A percentile compares a stretch with the other conserved stretches of the same genome.
These are phyloP conservation scores for Hypericum androsaemum DNA, from an alignment of 345 rosid genomes.

Conservation along the genomic window DNA sequence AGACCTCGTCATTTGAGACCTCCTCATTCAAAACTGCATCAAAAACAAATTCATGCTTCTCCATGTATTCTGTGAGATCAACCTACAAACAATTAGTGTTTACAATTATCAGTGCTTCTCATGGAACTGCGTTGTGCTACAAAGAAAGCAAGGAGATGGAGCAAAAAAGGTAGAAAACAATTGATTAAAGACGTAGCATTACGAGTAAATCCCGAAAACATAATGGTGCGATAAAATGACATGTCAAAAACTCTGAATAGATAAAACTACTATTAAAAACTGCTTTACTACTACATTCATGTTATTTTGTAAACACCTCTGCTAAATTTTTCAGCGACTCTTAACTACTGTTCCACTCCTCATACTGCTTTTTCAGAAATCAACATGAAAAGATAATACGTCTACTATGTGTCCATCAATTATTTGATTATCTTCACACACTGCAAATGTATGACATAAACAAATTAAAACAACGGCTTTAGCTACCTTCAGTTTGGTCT, in stretches of 20 bases:
- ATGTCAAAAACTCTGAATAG: too few species aligned
- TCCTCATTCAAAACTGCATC: conserved; percentile 95
- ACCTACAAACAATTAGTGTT: conserved; percentile 31
- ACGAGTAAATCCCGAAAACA: too few species aligned
- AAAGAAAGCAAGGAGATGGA: not conserved
- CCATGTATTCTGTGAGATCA: conserved; percentile 85
- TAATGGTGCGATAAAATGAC: too few species aligned
- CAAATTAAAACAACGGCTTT: conserved; percentile 1
- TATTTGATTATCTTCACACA: not conserved
- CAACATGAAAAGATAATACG: too few species aligned
- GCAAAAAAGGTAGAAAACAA: not conserved
- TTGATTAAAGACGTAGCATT: too few species aligned
- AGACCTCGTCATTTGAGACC: conserved; percentile 95
- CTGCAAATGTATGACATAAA: not conserved
- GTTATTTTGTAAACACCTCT: too few species aligned
- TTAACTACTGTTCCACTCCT: too few species aligned
- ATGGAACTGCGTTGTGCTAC: not conserved
- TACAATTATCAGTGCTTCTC: conserved; percentile 5
- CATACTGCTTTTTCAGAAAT: too few species aligned
- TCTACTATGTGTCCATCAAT: too few species aligned
- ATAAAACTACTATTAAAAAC: too few species aligned
- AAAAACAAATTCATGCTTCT: conserved; percentile 90
- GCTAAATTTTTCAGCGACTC: too few species aligned
- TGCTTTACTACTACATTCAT: too few species aligned
- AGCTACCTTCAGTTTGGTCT: conserved; percentile 86